A percentile compares a stretch with the other conserved stretches of the same genome.
Conservation (phyloP, 2,329 filamentous ascomycete species). For the Paecilomyces sp. region DNA sequence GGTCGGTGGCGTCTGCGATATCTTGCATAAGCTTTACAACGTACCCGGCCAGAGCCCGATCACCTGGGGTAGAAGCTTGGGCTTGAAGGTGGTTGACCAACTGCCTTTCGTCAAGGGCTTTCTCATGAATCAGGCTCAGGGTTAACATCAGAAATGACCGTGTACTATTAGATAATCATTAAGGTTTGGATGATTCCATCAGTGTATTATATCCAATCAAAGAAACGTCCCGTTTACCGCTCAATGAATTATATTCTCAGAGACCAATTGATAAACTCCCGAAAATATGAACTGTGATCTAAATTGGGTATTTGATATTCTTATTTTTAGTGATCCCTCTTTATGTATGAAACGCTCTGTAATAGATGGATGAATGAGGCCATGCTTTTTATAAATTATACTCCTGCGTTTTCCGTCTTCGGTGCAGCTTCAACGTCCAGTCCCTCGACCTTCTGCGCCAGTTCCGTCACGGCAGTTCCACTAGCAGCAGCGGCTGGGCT, state of each 20-base stretch:
- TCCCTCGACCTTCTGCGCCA: slow-evolving; percentile 3
- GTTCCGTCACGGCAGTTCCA: not conserved
- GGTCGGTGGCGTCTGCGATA: slow-evolving; percentile 74
- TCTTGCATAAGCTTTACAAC: slow-evolving; percentile 89
- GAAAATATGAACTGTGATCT: not conserved
- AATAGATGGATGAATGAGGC: not conserved
- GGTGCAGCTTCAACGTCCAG: slow-evolving; percentile 3
- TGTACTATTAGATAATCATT: not conserved
- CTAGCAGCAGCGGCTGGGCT: not conserved
- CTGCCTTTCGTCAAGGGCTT: slow-evolving; percentile 71
- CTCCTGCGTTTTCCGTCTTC: slow-evolving; percentile 12
- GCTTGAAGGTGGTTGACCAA: slow-evolving; percentile 67
- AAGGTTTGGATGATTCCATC: not conserved
- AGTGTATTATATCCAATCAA: slow-evolving; percentile 4
- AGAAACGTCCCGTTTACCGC: not conserved
- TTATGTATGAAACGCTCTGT: not conserved
- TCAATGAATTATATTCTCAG: too few species aligned
- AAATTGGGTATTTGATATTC: not conserved
- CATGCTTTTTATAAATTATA: slow-evolving; percentile 5
- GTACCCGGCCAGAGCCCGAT: slow-evolving; percentile 65
- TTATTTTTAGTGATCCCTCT: slow-evolving; percentile 3
- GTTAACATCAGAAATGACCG: not conserved
- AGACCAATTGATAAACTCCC: not conserved
- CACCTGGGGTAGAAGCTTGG: slow-evolving; percentile 70
- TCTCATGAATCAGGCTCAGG: slow-evolving; percentile 65